These are phyloP conservation scores for Effrenium voratum DNA, from an alignment of 73 alveolate genomes.

Conservation along the genomic window DNA sequence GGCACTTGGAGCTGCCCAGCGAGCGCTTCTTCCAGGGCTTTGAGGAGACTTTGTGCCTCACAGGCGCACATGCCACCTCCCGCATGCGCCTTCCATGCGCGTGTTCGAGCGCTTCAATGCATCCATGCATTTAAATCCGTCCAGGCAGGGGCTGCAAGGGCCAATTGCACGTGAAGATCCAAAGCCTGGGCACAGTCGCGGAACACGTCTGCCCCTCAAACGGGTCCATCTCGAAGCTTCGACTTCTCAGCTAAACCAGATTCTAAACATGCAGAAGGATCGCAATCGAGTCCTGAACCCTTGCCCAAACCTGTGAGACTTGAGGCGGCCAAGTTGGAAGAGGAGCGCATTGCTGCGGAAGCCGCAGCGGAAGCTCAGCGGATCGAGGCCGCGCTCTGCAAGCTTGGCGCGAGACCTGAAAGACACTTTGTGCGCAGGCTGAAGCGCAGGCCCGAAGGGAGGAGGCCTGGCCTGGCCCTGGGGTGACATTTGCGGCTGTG, in stretches of 20 bases:
- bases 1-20: conserved; percentile 19
- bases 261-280: no score
- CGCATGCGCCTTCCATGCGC: not conserved
- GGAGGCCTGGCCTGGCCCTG: not conserved
- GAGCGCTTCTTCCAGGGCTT: not conserved
- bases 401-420: not conserved
- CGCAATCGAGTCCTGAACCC: not conserved
- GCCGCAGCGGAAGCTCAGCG: conserved; percentile 40
- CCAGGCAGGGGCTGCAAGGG: not conserved
- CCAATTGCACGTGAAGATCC: not conserved
- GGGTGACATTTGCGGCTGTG: not conserved
- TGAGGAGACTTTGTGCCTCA: conserved; percentile 26
- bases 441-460: conserved; percentile 11
- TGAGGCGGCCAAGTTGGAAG: conserved; percentile 23
- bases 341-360: conserved; percentile 19
- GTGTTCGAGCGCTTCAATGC: not conserved
- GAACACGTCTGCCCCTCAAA: conserved; percentile 15
- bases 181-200: conserved; percentile 11
- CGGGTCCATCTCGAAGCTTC: no score
- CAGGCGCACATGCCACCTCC: not conserved
- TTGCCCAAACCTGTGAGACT: not conserved
- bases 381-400: not conserved
- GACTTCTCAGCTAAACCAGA: no score
- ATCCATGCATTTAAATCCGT: not conserved
- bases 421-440: not conserved